These are phyloP conservation scores for Alternaria angustiovoidea DNA, from an alignment of 2,329 filamentous ascomycete species.

Conservation along the genomic window DNA sequence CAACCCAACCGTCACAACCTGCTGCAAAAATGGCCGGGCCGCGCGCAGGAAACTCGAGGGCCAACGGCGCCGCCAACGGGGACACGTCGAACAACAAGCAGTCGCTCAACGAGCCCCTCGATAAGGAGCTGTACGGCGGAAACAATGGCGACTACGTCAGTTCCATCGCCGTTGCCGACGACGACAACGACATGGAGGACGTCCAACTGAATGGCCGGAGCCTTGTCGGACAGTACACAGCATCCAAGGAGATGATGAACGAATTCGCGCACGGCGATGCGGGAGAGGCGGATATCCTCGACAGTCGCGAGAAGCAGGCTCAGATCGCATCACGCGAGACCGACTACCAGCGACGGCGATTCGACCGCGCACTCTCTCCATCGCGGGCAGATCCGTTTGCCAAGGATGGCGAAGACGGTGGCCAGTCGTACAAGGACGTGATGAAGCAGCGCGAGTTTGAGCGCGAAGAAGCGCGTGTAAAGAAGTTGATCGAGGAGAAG, in stretches of 20 bases:
- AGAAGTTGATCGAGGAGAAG: constrained; percentile 80
- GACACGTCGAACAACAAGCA: constrained; percentile 88
- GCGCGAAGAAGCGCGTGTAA: constrained; percentile 89
- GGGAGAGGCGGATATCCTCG: constrained; percentile 89
- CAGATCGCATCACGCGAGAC: constrained; percentile 93
- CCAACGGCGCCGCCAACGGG: constrained; percentile 79
- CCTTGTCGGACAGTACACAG: constrained; percentile 94
- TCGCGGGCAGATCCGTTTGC: constrained; percentile 87
- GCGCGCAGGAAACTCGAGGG: constrained; percentile 70
- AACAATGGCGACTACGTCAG: constrained; percentile 83
- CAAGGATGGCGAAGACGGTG: constrained; percentile 75
- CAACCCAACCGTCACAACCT: constrained; percentile 26
- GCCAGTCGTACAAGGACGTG: constrained; percentile 84
- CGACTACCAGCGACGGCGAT: constrained; percentile 95
- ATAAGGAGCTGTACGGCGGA: constrained; percentile 82
- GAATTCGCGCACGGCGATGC: constrained; percentile 91
- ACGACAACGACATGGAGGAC: constrained; percentile 80
- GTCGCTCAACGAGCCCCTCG: constrained; percentile 87
- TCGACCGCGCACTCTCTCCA: constrained; percentile 83
- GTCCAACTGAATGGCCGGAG: constrained; percentile 71
- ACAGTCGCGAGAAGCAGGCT: constrained; percentile 85
- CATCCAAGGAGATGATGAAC: constrained; percentile 88
- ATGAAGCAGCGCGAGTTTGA: constrained; percentile 93
- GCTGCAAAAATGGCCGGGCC: constrained; percentile 47
- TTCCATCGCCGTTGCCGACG: constrained; percentile 81